Evolutionary conservation across 2,329 filamentous ascomycete species (phyloP).

Genomic region (Graphiopsis chlorocephala): DNA sequence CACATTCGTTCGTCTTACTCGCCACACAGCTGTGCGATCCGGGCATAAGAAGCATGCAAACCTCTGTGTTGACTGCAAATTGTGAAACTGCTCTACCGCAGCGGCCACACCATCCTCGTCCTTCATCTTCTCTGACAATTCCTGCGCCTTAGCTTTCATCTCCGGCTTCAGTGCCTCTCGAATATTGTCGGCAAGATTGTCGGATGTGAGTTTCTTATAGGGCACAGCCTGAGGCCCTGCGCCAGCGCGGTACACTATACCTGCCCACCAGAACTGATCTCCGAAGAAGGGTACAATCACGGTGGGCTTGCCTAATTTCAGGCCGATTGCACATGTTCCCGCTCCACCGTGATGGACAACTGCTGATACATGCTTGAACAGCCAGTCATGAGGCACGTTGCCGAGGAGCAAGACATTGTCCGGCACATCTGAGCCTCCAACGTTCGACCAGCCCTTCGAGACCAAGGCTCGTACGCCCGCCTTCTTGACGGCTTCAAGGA

Average conservation of each 20-base stretch:
- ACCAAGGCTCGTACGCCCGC: constrained; percentile 50
- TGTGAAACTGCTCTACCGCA: constrained; percentile 48
- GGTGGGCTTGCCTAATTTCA: constrained; percentile 52
- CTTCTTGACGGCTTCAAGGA: constrained; percentile 64
- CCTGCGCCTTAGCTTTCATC: constrained; percentile 36
- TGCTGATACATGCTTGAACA: constrained; percentile 51
- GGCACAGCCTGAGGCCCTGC: constrained; percentile 51
- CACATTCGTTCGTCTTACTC: constrained; percentile 64
- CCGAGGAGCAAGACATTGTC: constrained; percentile 48
- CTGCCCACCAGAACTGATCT: constrained; percentile 56
- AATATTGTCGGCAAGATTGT: constrained; percentile 48
- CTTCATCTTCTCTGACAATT: constrained; percentile 42
- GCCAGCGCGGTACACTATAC: constrained; percentile 49
- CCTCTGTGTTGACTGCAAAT: constrained; percentile 56
- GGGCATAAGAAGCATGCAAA: constrained; percentile 69
- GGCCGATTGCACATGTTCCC: constrained; percentile 56
- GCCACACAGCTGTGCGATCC: constrained; percentile 69
- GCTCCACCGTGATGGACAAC: constrained; percentile 59
- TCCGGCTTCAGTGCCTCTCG: constrained; percentile 41
- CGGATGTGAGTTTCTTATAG: constrained; percentile 42
- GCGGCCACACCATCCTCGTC: constrained; percentile 41
- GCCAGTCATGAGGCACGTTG: constrained; percentile 56
- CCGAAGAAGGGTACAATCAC: constrained; percentile 58
- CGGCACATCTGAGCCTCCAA: constrained; percentile 35
- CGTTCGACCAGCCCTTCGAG: constrained; percentile 51